Conservation (phyloP, 176 grass and related monocot species). For the Oryza coarctata region DNA sequence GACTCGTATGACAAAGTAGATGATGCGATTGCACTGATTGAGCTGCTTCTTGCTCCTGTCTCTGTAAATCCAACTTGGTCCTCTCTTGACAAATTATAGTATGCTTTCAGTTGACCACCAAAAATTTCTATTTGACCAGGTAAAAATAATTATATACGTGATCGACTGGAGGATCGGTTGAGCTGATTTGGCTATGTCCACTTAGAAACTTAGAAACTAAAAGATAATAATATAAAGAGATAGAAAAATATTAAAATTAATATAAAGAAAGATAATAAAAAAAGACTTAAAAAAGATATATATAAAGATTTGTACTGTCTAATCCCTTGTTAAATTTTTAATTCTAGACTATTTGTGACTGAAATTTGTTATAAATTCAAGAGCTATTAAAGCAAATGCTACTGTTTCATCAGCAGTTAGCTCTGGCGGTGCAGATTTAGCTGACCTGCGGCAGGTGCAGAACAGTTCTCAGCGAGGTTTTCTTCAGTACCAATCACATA, state of each 20-base stretch:
- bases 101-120: slow-evolving; percentile 33
- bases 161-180: no score
- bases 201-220: no score
- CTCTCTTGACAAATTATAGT: not conserved
- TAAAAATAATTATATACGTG: no score
- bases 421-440: slow-evolving; percentile 37
- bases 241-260: no score
- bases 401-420: slow-evolving; percentile 37
- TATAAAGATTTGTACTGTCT: no score
- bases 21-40: slow-evolving; percentile 75
- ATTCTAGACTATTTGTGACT: no score
- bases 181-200: no score
- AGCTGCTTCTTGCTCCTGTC: slow-evolving; percentile 77
- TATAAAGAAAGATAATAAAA: no score
- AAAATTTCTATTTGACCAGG: slow-evolving; percentile 36
- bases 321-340: no score
- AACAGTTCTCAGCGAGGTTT: slow-evolving; percentile 43
- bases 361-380: no score
- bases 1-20: slow-evolving; percentile 94
- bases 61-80: slow-evolving; percentile 47
- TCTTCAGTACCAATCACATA: slow-evolving; percentile 60
- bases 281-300: no score
- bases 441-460: slow-evolving; percentile 27
- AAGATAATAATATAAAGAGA: no score
- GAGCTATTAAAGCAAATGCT: slow-evolving; percentile 30